Percentiles rank a stretch among this genome's conserved stretches.
These are phyloP conservation scores for Saitozyma sp. DNA, from an alignment of 768 basidiomycete species.

Conservation along the genomic window DNA sequence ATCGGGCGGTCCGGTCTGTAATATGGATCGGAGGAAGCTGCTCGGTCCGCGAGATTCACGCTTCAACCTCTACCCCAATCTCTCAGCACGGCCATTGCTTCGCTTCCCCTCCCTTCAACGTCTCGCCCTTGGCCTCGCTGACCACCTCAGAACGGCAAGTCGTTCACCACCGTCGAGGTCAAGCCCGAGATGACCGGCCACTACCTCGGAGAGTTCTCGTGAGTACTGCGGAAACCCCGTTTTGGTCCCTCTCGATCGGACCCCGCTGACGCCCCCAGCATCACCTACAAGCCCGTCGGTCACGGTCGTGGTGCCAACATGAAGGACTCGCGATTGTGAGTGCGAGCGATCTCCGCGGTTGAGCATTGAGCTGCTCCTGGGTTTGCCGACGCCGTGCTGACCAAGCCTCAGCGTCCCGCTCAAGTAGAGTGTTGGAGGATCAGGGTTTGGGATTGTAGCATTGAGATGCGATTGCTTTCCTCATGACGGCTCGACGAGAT, in stretches of 20 bases:
- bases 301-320: slow-evolving; percentile 99
- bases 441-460: neutral
- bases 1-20: too few species aligned
- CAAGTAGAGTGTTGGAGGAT: slow-evolving; percentile 63
- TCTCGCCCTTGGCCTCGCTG: slow-evolving; percentile 4
- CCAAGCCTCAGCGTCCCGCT: slow-evolving; percentile 68
- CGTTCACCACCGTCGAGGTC: slow-evolving; percentile 78
- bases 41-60: too few species aligned
- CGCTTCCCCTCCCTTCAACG: too few species aligned
- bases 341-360: neutral
- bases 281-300: slow-evolving; percentile 97
- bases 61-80: too few species aligned
- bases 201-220: slow-evolving; percentile 84
- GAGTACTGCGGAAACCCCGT: slow-evolving; percentile 60
- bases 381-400: neutral
- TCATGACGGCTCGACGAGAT: neutral
- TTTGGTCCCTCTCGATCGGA: slow-evolving; percentile 42
- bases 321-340: slow-evolving; percentile 55
- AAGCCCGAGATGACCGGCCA: slow-evolving; percentile 99
- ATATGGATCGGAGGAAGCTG: too few species aligned
- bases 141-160: slow-evolving; percentile 49
- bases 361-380: neutral
- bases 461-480: slow-evolving; percentile 7
- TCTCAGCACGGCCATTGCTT: too few species aligned
- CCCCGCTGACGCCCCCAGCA: slow-evolving; percentile 44